Base-by-base conservation (phyloP, 2,329 filamentous ascomycete genomes). In the Chaetomium globosum region DNA sequence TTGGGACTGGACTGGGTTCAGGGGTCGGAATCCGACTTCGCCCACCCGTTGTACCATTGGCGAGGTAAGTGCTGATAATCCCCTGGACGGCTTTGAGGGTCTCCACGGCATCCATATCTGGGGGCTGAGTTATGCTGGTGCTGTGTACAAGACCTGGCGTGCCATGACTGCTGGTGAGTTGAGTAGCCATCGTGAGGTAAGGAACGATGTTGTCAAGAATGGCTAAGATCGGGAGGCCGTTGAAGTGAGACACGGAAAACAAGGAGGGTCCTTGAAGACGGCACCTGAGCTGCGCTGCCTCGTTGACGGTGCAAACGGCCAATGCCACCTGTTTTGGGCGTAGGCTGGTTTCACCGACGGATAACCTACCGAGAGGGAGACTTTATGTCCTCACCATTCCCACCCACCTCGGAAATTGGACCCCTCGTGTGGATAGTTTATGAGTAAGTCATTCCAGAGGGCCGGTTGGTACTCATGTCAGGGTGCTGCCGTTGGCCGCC, bases 1-100 rank as follows among this genome's bases (percentile, higher is more conserved):
- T 49, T 8, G 31, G 36, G 10, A 59, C 30, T n/a, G 61, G 59
- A 36, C 59, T 58, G 4, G 21, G 19, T 33, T 53, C 53, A 54
- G 58, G 53, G 16, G 51, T 63, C 5, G 59, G 48, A 12, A 48
- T 57, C n/a, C 31, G 23, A 21, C 21, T n/a, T 2, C 36, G n/a
- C 12, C 56, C 48, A 10, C n/a, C 39, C 8, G 23, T 23, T 9
- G 39, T 36, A 26, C 30, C 48, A 33, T 63, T 62, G 58, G 61
- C 39, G 43, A 68, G 65, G 36, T 57, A 67, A 4, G 21, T 49
- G 63, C 61, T 61, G 55, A 61, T 51, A 16, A 66, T 36, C 1
- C 55, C 61, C 4, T 70, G 66, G n/a, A 67, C 54, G 12, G 46
- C 63, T 36, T 60, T 63, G 60, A 67, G 60, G 3, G 64, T 56